These are phyloP conservation scores for Plasmodium gallinaceum DNA, from an alignment of 169 alveolate genomes.

Conservation along the genomic window DNA sequence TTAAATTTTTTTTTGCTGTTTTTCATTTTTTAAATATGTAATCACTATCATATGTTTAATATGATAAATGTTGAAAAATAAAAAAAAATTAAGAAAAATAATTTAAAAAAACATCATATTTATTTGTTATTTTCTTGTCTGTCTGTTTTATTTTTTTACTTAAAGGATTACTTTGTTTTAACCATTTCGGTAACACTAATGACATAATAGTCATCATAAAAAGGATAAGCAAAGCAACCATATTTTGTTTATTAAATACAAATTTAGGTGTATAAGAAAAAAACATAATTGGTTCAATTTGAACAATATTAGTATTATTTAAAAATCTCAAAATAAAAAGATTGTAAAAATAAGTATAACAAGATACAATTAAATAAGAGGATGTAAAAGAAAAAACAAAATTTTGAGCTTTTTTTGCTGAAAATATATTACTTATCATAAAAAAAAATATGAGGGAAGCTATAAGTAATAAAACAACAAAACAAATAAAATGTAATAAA, in stretches of 20 bases:
- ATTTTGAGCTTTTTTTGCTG: slow-evolving; percentile 70
- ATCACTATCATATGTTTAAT: too few relatives aligned
- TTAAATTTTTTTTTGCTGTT: too few relatives aligned
- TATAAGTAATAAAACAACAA: slow-evolving; percentile 28
- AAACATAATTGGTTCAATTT: slow-evolving; percentile 69
- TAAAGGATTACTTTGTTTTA: background rate
- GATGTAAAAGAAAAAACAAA: slow-evolving; percentile 73
- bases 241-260: slow-evolving; percentile 41
- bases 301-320: slow-evolving; percentile 29
- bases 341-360: slow-evolving; percentile 29
- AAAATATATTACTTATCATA: slow-evolving; percentile 64
- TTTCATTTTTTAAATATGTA: too few relatives aligned
- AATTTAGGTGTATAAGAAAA: slow-evolving; percentile 44
- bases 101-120: slow-evolving; percentile 30
- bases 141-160: slow-evolving; percentile 4
- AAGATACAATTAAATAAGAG: slow-evolving; percentile 48
- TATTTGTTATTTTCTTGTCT: background rate
- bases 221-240: slow-evolving; percentile 1
- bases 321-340: background rate
- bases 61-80: background rate
- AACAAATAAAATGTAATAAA: slow-evolving; percentile 8
- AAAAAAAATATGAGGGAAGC: slow-evolving; percentile 34
- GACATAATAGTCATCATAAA: slow-evolving; percentile 23
- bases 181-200: slow-evolving; percentile 1
- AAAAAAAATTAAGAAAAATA: slow-evolving; percentile 18